Evolutionary conservation across 495 filamentous ascomycete species (phyloP).

Genomic region (Trichoderma virens): DNA sequence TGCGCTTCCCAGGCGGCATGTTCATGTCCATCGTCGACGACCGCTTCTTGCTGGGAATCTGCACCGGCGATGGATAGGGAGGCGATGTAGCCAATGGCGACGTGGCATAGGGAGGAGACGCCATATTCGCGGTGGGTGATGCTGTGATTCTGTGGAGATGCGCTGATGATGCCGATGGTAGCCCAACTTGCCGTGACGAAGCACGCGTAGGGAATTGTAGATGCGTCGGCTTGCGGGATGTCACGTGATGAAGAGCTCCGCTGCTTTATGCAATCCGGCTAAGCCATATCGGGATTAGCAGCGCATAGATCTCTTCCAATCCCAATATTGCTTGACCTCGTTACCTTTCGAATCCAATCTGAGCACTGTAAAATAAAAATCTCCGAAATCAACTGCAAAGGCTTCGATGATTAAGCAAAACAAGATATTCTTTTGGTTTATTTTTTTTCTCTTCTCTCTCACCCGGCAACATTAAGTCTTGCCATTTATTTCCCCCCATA

Average conservation of each 20-base stretch:
- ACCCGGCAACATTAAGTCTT: neutral
- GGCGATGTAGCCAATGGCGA: slow-evolving; percentile 42
- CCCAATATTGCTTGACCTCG: too few relatives aligned
- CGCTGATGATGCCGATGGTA: neutral
- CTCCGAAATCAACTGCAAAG: too few relatives aligned
- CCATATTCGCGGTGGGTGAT: slow-evolving; percentile 37
- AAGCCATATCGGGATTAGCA: neutral
- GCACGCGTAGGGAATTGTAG: neutral
- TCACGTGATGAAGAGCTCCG: neutral
- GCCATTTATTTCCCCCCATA: neutral
- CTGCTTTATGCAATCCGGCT: neutral
- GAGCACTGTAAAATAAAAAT: too few relatives aligned
- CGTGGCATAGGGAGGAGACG: slow-evolving; percentile 47
- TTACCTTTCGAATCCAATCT: too few relatives aligned
- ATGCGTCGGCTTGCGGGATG: neutral
- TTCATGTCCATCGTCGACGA: slow-evolving; percentile 38
- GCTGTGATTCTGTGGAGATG: neutral
- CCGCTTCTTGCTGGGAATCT: slow-evolving; percentile 52
- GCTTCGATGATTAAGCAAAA: too few relatives aligned
- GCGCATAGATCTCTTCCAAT: too few relatives aligned
- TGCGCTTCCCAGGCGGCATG: slow-evolving; percentile 47
- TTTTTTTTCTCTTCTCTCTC: too few relatives aligned
- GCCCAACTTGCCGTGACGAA: neutral
- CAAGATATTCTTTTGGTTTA: too few relatives aligned
- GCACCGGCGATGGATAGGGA: slow-evolving; percentile 38